phyloP scores from a whole-genome alignment of 306 rosid species.

The Herpetospermum pedunculosum region DNA sequence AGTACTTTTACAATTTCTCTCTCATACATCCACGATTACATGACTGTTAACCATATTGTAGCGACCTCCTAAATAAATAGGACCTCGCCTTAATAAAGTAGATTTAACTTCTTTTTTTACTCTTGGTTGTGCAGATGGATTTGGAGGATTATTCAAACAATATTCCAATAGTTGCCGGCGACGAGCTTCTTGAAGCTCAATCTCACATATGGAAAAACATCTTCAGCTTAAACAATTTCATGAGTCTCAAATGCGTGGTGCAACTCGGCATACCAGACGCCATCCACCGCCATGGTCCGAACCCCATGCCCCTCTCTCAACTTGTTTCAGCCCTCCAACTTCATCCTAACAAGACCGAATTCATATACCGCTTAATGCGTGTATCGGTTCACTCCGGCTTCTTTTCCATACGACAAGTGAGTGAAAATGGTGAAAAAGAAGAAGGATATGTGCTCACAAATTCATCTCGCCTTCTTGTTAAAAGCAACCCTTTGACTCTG shows the following conservation, averaged over 20 bases:
- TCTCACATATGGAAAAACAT: conserved; percentile 26
- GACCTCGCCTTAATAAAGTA: too few relatives aligned
- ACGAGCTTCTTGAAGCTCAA: conserved; percentile 22
- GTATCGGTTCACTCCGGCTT: conserved; percentile 31
- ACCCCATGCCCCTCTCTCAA: conserved; percentile 26
- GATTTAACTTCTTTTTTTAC: too few relatives aligned
- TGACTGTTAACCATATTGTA: too few relatives aligned
- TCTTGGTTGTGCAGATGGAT: too few relatives aligned
- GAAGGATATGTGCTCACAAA: conserved; percentile 25
- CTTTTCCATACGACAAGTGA: conserved; percentile 7
- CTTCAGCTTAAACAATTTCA: conserved; percentile 24
- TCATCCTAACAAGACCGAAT: conserved; percentile 19
- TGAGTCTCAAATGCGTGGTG: conserved; percentile 11
- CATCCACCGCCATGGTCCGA: conserved; percentile 23
- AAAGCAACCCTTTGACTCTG: conserved; percentile 14
- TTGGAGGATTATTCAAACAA: too few relatives aligned
- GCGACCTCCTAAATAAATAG: too few relatives aligned
- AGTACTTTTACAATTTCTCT: too few relatives aligned
- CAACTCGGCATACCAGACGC: conserved; percentile 24
- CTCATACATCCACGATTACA: too few relatives aligned
- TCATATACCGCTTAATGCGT: conserved; percentile 35
- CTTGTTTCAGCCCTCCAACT: conserved; percentile 26
- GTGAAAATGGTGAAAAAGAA: neutral
- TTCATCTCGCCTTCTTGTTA: conserved; percentile 33
- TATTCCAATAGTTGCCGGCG: too few relatives aligned